Conservation (phyloP, 129 eudicot genomes). For the Chrysanthemum seticuspe region DNA sequence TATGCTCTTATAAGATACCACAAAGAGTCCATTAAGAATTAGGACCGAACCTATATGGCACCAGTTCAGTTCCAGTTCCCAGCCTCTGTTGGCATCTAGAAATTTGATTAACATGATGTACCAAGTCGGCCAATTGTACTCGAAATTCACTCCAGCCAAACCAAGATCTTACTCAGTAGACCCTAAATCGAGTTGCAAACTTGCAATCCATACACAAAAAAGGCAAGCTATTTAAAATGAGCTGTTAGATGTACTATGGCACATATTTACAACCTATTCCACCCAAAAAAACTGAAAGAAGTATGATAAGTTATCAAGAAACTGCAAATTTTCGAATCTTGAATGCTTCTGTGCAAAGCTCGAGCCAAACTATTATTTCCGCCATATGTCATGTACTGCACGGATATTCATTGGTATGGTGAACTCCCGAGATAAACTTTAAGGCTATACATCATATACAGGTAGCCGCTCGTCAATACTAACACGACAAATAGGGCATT, state of each 20-base stretch:
- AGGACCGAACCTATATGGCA: no score
- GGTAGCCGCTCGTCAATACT: constrained; percentile 63
- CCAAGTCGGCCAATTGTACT: constrained; percentile 14
- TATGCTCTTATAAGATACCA: no score
- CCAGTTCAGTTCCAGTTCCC: no score
- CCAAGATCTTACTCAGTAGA: constrained; percentile 5
- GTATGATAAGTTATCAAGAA: constrained; percentile 27
- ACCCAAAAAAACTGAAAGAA: constrained; percentile 20
- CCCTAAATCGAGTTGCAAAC: constrained; percentile 6
- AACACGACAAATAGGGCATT: constrained; percentile 83
- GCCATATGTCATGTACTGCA: constrained; percentile 18
- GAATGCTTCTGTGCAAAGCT: constrained; percentile 17
- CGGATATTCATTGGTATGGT: constrained; percentile 20
- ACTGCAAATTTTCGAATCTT: constrained; percentile 24
- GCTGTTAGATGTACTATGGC: constrained; percentile 28
- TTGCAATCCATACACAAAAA: constrained; percentile 21
- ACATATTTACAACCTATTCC: constrained; percentile 41
- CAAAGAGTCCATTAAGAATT: no score
- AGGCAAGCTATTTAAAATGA: constrained; percentile 26
- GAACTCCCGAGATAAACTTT: constrained; percentile 5
- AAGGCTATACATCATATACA: constrained; percentile 63
- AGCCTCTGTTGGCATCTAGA: not conserved
- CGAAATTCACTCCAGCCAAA: constrained; percentile 21
- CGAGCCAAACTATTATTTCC: constrained; percentile 19
- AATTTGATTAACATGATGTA: constrained; percentile 3